These are phyloP conservation scores for Sporothrix curviconia DNA, from an alignment of 2,329 filamentous ascomycete genomes.

Conservation along the genomic window DNA sequence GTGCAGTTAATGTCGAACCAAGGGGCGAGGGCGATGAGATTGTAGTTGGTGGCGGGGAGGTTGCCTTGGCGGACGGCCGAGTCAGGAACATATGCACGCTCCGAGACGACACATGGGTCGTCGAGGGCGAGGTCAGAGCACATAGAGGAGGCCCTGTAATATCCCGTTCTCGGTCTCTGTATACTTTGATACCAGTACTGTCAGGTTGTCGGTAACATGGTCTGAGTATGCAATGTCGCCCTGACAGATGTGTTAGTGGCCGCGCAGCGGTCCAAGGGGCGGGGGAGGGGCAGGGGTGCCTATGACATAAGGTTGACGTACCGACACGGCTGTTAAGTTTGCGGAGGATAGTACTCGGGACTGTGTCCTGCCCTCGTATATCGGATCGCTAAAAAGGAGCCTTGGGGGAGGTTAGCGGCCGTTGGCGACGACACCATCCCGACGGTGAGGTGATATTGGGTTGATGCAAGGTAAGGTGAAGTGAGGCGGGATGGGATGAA, in stretches of 20 bases:
- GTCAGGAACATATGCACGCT: constrained; percentile 59
- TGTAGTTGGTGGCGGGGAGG: constrained; percentile 62
- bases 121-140: constrained; percentile 59
- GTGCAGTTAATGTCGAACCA: constrained; percentile 76
- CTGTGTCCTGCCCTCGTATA: constrained; percentile 44
- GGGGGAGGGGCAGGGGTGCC: no score
- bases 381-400: constrained; percentile 55
- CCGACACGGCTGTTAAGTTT: constrained; percentile 52
- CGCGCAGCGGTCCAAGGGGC: no score
- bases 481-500: not conserved
- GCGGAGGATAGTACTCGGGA: constrained; percentile 47
- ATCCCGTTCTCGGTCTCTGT: constrained; percentile 51
- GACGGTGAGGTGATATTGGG: not conserved
- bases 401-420: constrained; percentile 28
- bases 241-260: constrained; percentile 21
- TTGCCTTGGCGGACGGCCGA: constrained; percentile 70
- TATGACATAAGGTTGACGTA: constrained; percentile 35
- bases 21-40: constrained; percentile 74
- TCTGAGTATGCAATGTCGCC: constrained; percentile 47
- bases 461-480: no score
- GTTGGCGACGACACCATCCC: not conserved
- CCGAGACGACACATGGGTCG: constrained; percentile 57
- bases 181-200: constrained; percentile 67
- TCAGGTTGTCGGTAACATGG: constrained; percentile 53
- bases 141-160: constrained; percentile 76